Percentiles rank a stretch among this genome's conserved stretches.
Evolutionary conservation across 352 stramenopile genomes (phyloP).

Genomic region (Globisporangium emineosum): DNA sequence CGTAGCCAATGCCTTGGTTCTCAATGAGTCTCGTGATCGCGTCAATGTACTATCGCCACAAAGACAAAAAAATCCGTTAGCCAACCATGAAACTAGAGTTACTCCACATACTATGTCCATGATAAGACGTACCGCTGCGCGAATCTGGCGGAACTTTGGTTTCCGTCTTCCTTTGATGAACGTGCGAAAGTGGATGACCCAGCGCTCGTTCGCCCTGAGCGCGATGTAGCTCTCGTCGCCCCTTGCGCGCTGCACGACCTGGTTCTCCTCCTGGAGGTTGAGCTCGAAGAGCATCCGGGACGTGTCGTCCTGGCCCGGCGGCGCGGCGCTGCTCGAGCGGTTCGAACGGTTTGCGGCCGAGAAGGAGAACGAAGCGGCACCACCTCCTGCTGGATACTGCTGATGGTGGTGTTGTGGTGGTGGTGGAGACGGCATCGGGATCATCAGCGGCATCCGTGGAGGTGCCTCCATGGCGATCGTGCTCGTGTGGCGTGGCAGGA

Average conservation of each 20-base stretch:
- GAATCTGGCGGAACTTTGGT: conserved; percentile 44
- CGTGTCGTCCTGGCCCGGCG: conserved; percentile 11
- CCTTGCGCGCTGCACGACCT: conserved; percentile 43
- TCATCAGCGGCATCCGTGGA: neutral
- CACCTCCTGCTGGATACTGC: neutral
- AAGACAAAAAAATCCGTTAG: neutral
- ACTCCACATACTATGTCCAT: neutral
- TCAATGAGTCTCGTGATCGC: conserved; percentile 65
- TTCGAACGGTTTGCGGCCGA: conserved; percentile 6
- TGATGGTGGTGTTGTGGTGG: neutral
- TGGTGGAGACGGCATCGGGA: too few species aligned
- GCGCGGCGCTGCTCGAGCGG: conserved; percentile 12
- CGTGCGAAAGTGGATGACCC: conserved; percentile 54
- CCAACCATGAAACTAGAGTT: neutral
- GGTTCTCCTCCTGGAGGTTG: conserved; percentile 45
- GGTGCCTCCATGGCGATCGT: conserved; percentile 10
- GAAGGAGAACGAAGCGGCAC: neutral
- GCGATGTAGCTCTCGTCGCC: conserved; percentile 52
- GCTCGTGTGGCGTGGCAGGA: conserved; percentile 9
- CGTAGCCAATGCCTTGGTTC: conserved; percentile 35
- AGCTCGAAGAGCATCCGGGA: conserved; percentile 38
- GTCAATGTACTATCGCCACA: conserved; percentile 50
- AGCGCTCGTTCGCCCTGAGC: conserved; percentile 40
- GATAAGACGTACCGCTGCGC: conserved; percentile 31
- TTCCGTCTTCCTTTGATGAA: conserved; percentile 51